phyloP scores from a whole-genome alignment of 176 grass and related monocot genomes.

The Eremochloa ophiuroides region DNA sequence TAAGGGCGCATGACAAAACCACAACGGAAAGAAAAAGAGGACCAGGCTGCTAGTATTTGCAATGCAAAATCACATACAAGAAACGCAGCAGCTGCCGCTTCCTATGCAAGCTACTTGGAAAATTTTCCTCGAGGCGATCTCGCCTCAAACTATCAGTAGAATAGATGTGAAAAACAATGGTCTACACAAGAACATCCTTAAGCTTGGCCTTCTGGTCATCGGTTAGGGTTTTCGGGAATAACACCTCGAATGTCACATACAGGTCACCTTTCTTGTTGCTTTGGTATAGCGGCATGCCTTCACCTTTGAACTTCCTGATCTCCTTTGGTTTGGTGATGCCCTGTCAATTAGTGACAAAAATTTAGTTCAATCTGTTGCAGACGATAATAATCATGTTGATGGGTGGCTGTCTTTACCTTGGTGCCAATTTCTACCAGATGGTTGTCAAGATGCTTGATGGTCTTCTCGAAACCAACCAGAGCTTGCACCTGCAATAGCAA shows the following conservation, averaged over 20 bases:
- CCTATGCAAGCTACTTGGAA: slow-evolving; percentile 24
- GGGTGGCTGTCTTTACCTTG: slow-evolving; percentile 36
- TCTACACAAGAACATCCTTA: slow-evolving; percentile 65
- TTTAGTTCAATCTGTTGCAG: background rate
- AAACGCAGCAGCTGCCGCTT: slow-evolving; percentile 18
- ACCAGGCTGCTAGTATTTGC: slow-evolving; percentile 11
- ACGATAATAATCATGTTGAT: background rate
- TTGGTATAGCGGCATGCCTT: slow-evolving; percentile 91
- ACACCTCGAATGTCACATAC: slow-evolving; percentile 69
- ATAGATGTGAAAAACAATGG: background rate
- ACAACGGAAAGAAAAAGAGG: background rate
- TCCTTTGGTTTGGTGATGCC: slow-evolving; percentile 93
- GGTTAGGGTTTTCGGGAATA: slow-evolving; percentile 76
- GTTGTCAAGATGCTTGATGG: slow-evolving; percentile 77
- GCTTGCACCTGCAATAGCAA: slow-evolving; percentile 68
- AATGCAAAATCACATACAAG: slow-evolving; percentile 18
- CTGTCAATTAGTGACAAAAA: slow-evolving; percentile 26
- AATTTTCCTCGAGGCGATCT: slow-evolving; percentile 27
- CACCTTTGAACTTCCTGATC: slow-evolving; percentile 84
- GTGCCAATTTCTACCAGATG: slow-evolving; percentile 88
- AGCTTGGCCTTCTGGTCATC: slow-evolving; percentile 88
- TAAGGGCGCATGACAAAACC: background rate
- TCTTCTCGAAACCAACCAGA: slow-evolving; percentile 96
- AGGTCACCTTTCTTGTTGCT: slow-evolving; percentile 95
- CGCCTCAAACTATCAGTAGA: slow-evolving; percentile 27